phyloP scores from a whole-genome alignment of 192 early-diverging fungal genomes.

The Coemansia sp. region DNA sequence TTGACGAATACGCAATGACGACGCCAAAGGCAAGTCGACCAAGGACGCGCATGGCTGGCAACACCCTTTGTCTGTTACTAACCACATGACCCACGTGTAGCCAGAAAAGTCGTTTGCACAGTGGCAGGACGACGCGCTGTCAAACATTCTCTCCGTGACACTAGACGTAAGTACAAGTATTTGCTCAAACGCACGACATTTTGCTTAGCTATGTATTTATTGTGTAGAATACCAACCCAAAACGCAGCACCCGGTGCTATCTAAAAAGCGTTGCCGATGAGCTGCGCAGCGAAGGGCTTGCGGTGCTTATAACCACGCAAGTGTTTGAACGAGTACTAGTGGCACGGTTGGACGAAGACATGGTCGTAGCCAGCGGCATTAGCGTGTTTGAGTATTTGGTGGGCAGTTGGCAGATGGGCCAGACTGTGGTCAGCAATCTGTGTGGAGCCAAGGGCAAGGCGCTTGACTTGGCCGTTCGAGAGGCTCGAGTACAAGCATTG shows the following conservation, averaged over 20 bases:
- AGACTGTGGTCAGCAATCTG: constrained; percentile 56
- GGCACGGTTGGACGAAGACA: constrained; percentile 62
- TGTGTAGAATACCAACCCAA: constrained; percentile 24
- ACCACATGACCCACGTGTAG: constrained; percentile 13
- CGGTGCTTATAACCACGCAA: constrained; percentile 44
- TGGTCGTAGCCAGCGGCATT: constrained; percentile 36
- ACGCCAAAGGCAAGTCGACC: constrained; percentile 17
- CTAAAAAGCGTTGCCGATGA: constrained; percentile 36
- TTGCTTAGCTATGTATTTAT: too few relatives aligned
- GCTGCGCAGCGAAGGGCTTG: constrained; percentile 28
- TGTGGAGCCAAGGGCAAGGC: constrained; percentile 45
- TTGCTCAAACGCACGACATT: neutral
- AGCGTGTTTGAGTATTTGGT: constrained; percentile 66
- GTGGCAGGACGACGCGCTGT: constrained; percentile 85
- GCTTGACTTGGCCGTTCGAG: constrained; percentile 56
- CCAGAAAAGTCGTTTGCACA: constrained; percentile 45
- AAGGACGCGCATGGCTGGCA: neutral
- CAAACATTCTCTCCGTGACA: constrained; percentile 73
- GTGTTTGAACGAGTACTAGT: constrained; percentile 68
- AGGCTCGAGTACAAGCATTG: constrained; percentile 61
- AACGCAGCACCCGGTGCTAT: constrained; percentile 17
- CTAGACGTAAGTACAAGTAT: constrained; percentile 56
- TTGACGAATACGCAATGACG: constrained; percentile 7
- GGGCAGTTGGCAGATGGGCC: constrained; percentile 58
- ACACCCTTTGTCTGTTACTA: neutral